These are phyloP conservation scores for Elsinoe necatrix DNA, from an alignment of 2,329 filamentous ascomycete species.

Conservation along the genomic window DNA sequence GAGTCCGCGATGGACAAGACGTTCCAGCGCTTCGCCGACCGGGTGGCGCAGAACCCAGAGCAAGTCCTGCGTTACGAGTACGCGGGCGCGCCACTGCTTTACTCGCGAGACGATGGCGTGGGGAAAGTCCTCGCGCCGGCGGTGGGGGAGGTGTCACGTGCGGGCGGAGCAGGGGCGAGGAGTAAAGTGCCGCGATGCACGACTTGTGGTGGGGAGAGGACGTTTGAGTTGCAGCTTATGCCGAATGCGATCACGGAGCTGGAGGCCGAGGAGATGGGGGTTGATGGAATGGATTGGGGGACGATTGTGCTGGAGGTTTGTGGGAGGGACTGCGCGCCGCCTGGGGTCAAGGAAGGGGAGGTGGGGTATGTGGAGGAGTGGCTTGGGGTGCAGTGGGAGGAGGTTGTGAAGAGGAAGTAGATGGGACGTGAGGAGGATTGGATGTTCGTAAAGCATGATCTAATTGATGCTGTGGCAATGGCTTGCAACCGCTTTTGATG, in stretches of 20 bases:
- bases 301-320: slow-evolving; percentile 85
- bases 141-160: slow-evolving; percentile 23
- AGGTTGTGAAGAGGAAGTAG: slow-evolving; percentile 36
- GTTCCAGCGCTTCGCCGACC: slow-evolving; percentile 46
- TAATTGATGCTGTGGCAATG: background rate
- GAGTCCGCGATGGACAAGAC: slow-evolving; percentile 42
- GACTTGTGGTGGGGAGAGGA: slow-evolving; percentile 64
- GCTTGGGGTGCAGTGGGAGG: slow-evolving; percentile 98
- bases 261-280: slow-evolving; percentile 59
- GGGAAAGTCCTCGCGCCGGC: slow-evolving; percentile 51
- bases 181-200: slow-evolving; percentile 62
- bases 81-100: slow-evolving; percentile 54
- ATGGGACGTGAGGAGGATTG: background rate
- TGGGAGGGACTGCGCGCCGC: slow-evolving; percentile 63
- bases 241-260: slow-evolving; percentile 85
- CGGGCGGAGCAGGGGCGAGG: slow-evolving; percentile 24
- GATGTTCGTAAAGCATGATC: slow-evolving; percentile 1
- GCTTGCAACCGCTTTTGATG: background rate
- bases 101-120: slow-evolving; percentile 66
- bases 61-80: slow-evolving; percentile 45
- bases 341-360: slow-evolving; percentile 49
- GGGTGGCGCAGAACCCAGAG: slow-evolving; percentile 42
- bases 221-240: slow-evolving; percentile 87
- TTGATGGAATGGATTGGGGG: slow-evolving; percentile 95
- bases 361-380: slow-evolving; percentile 87